These are phyloP conservation scores for Blastobotrys americana DNA, from an alignment of 805 yeast genomes.

Conservation along the genomic window DNA sequence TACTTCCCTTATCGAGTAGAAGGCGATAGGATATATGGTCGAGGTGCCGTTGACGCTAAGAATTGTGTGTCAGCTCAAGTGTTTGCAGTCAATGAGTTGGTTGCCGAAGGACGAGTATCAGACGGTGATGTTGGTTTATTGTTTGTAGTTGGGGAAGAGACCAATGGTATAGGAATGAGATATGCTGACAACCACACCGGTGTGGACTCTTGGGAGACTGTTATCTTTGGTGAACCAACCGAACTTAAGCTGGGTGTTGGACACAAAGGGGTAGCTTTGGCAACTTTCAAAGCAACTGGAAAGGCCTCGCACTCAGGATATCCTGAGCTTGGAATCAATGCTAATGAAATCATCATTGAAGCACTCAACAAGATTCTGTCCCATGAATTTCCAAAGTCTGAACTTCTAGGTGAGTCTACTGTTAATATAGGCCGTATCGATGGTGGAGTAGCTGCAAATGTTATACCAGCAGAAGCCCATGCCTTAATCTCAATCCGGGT, in stretches of 20 bases:
- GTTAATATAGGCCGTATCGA: constrained; percentile 50
- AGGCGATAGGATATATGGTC: constrained; percentile 49
- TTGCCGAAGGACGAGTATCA: constrained; percentile 37
- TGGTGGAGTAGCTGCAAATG: constrained; percentile 63
- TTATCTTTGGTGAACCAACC: constrained; percentile 71
- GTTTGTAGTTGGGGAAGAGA: constrained; percentile 67
- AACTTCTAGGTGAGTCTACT: constrained; percentile 53
- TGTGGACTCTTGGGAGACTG: constrained; percentile 46
- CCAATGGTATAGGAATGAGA: constrained; percentile 58
- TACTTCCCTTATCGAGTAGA: constrained; percentile 42
- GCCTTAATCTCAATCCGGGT: constrained; percentile 49
- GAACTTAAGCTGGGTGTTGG: constrained; percentile 62
- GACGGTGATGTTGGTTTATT: constrained; percentile 54
- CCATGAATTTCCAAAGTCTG: constrained; percentile 43
- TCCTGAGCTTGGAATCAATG: constrained; percentile 61
- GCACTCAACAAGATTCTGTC: constrained; percentile 41
- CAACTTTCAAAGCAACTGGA: constrained; percentile 43
- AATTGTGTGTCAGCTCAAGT: constrained; percentile 61
- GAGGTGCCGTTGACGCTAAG: constrained; percentile 69
- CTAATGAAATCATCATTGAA: constrained; percentile 49
- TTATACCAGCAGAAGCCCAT: constrained; percentile 50
- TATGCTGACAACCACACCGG: constrained; percentile 36
- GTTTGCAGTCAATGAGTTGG: constrained; percentile 44
- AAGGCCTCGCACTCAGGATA: constrained; percentile 61
- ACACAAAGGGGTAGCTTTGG: constrained; percentile 52